A percentile compares a stretch with the other conserved stretches of the same genome.
Conservation (phyloP, 805 yeast species). For the Candida methanosorbosa region DNA sequence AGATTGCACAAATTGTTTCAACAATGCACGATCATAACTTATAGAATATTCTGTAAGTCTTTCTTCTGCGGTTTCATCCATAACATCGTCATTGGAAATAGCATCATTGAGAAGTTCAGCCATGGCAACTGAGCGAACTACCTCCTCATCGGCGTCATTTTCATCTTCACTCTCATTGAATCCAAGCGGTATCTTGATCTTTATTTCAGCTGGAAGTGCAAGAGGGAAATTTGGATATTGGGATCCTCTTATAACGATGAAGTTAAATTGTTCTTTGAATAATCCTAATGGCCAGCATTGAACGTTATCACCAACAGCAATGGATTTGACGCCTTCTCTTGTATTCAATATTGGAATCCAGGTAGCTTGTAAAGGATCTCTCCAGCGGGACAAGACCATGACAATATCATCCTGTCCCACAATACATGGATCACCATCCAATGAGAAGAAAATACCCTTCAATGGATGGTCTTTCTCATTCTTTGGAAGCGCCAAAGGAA, state of each 20-base stretch:
- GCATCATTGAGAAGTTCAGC: slow-evolving; percentile 58
- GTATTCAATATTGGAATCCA: slow-evolving; percentile 84
- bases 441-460: slow-evolving; percentile 75
- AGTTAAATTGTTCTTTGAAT: slow-evolving; percentile 58
- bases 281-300: slow-evolving; percentile 86
- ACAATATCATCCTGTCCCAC: slow-evolving; percentile 74
- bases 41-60: slow-evolving; percentile 44
- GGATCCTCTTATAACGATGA: slow-evolving; percentile 66
- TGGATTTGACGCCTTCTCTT: slow-evolving; percentile 38
- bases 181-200: slow-evolving; percentile 55
- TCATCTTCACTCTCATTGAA: slow-evolving; percentile 16
- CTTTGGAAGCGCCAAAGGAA: slow-evolving; percentile 28
- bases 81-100: slow-evolving; percentile 28
- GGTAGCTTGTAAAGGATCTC: slow-evolving; percentile 62
- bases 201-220: slow-evolving; percentile 75
- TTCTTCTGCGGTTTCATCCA: slow-evolving; percentile 31
- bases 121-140: slow-evolving; percentile 50
- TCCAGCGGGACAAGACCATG: slow-evolving; percentile 68
- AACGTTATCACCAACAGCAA: slow-evolving; percentile 49
- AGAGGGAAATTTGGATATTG: slow-evolving; percentile 77
- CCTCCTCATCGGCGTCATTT: slow-evolving; percentile 50
- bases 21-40: slow-evolving; percentile 65
- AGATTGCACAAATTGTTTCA: slow-evolving; percentile 65
- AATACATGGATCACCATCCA: slow-evolving; percentile 84
- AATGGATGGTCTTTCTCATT: slow-evolving; percentile 21